These are phyloP conservation scores for Holtermannia corniformis DNA, from an alignment of 768 basidiomycete genomes.

Conservation along the genomic window DNA sequence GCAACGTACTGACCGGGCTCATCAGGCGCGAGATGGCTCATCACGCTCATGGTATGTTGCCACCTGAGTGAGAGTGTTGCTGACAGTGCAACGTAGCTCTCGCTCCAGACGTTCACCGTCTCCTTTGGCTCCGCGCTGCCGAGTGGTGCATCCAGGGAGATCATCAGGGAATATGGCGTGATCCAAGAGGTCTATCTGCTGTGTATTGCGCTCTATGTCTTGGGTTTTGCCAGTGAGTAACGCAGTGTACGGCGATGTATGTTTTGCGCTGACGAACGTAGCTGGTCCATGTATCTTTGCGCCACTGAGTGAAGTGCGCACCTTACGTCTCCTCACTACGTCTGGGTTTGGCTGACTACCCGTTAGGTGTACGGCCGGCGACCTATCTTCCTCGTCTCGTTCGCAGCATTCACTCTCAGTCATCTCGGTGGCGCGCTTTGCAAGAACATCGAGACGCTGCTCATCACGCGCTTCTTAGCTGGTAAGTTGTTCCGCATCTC, in stretches of 20 bases:
- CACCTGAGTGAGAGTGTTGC: too few species aligned
- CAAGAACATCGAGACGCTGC: constrained; percentile 48
- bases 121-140: neutral
- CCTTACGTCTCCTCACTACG: too few species aligned
- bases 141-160: neutral
- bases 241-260: too few species aligned
- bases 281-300: too few species aligned
- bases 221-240: neutral
- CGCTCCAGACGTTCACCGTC: neutral
- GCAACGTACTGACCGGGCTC: too few species aligned
- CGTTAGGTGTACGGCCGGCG: constrained; percentile 53
- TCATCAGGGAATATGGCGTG: neutral
- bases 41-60: neutral
- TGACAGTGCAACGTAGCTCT: neutral
- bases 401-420: constrained; percentile 50
- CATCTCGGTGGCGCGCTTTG: constrained; percentile 55
- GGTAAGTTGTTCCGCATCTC: too few species aligned
- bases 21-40: neutral
- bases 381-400: constrained; percentile 48
- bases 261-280: too few species aligned
- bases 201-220: neutral
- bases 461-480: neutral
- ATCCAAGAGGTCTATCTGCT: neutral
- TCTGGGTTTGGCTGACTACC: constrained; percentile 51
- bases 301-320: neutral